Conservation (phyloP, 148 eudicot species). For the Chenopodium quinoa region DNA sequence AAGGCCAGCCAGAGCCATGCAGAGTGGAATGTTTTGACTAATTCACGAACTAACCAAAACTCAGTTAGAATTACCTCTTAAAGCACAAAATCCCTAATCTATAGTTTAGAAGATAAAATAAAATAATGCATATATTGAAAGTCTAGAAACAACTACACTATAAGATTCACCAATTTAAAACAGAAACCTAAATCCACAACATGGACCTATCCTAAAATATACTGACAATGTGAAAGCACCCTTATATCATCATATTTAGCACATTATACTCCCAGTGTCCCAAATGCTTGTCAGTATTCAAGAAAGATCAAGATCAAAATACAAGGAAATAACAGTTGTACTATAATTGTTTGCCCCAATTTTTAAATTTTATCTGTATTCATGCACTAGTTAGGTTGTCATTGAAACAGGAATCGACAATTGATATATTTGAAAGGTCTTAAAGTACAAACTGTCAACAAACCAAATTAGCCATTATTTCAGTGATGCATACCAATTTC, state of each 20-base stretch:
- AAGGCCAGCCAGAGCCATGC: no score
- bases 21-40: no score
- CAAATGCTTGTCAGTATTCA: background rate
- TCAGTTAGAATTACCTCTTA: background rate
- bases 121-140: background rate
- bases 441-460: background rate
- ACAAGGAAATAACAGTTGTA: no score
- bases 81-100: background rate
- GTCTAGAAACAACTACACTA: background rate
- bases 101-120: background rate
- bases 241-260: background rate
- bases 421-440: background rate
- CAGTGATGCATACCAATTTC: background rate
- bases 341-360: background rate
- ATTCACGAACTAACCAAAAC: no score
- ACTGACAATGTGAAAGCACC: background rate
- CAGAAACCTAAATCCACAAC: background rate
- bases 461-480: background rate
- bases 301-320: no score
- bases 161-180: background rate
- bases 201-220: background rate
- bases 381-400: background rate
- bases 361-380: background rate
- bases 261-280: background rate
- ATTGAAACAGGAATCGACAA: background rate